phyloP scores from a whole-genome alignment of 1,284 basidiomycete species.

The Apiotrichum sp. region DNA sequence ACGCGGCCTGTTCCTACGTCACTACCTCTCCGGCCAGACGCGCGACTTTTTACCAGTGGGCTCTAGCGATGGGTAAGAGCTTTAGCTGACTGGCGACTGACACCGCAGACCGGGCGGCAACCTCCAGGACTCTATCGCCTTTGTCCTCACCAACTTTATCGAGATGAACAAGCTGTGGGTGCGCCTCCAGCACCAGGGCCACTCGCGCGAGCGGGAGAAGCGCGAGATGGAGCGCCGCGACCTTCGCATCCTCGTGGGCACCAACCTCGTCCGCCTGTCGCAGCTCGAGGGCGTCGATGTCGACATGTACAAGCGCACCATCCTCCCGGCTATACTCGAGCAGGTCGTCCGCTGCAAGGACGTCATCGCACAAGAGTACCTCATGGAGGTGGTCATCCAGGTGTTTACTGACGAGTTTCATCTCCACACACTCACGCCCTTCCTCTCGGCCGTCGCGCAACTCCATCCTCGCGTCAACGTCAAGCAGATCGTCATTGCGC shows the following conservation, averaged over 20 bases:
- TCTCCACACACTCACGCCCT: slow-evolving; percentile 81
- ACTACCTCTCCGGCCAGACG: slow-evolving; percentile 92
- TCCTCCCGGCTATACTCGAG: slow-evolving; percentile 83
- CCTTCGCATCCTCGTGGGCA: slow-evolving; percentile 87
- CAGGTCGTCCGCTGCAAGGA: slow-evolving; percentile 96
- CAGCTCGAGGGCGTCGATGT: slow-evolving; percentile 91
- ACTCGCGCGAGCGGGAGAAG: slow-evolving; percentile 89
- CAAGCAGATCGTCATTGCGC: slow-evolving; percentile 89
- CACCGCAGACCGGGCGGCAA: slow-evolving; percentile 76
- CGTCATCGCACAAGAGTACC: slow-evolving; percentile 92
- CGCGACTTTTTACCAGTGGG: slow-evolving; percentile 88
- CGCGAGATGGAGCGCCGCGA: slow-evolving; percentile 89
- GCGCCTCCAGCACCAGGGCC: slow-evolving; percentile 88
- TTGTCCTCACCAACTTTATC: slow-evolving; percentile 93
- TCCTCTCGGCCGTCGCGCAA: slow-evolving; percentile 87
- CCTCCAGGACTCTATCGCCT: slow-evolving; percentile 84
- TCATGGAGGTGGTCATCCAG: slow-evolving; percentile 98
- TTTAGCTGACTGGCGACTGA: background rate
- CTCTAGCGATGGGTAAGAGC: slow-evolving; percentile 61
- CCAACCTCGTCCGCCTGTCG: slow-evolving; percentile 85
- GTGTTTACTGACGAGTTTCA: slow-evolving; percentile 97
- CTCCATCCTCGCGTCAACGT: slow-evolving; percentile 94
- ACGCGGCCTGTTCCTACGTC: slow-evolving; percentile 81
- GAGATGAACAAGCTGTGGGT: slow-evolving; percentile 99
- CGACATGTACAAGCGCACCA: slow-evolving; percentile 73